A percentile compares a stretch with the other conserved stretches of the same genome.
Conservation (phyloP, 805 yeast species). For the Myxozyma geophila region DNA sequence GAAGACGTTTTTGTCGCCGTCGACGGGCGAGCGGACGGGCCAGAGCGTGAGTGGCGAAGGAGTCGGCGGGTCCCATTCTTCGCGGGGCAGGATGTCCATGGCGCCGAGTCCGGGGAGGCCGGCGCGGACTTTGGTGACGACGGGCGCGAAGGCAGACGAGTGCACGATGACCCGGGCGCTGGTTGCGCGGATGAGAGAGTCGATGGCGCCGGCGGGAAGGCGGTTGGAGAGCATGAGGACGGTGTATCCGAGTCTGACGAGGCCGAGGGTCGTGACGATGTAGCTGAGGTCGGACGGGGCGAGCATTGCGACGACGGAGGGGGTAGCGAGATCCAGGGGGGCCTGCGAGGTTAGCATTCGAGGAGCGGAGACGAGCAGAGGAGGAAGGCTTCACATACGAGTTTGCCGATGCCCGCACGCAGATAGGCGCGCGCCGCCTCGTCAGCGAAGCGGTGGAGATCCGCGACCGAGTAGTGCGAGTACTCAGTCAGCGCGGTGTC, state of each 20-base stretch:
- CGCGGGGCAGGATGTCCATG: slow-evolving; percentile 11
- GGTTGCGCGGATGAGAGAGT: slow-evolving; percentile 11
- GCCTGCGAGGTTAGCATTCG: slow-evolving; percentile 17
- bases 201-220: slow-evolving; percentile 19
- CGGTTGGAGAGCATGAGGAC: slow-evolving; percentile 26
- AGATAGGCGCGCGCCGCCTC: slow-evolving; percentile 21
- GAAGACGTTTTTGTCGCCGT: slow-evolving; percentile 13
- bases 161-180: slow-evolving; percentile 7
- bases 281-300: slow-evolving; percentile 27
- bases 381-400: neutral
- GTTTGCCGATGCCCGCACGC: slow-evolving; percentile 8
- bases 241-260: slow-evolving; percentile 25
- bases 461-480: slow-evolving; percentile 15
- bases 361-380: too few relatives aligned
- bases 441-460: slow-evolving; percentile 24
- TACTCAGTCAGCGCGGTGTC: slow-evolving; percentile 18
- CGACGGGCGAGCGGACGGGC: slow-evolving; percentile 10
- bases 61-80: slow-evolving; percentile 1
- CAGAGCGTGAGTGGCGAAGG: slow-evolving; percentile 4
- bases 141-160: slow-evolving; percentile 6
- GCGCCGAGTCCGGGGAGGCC: neutral
- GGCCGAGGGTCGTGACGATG: slow-evolving; percentile 22
- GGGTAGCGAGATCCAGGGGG: neutral
- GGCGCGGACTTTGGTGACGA: neutral
- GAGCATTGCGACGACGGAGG: slow-evolving; percentile 19